Conservation (phyloP, 1,284 basidiomycete species). For the Leccinum pachyderme region DNA sequence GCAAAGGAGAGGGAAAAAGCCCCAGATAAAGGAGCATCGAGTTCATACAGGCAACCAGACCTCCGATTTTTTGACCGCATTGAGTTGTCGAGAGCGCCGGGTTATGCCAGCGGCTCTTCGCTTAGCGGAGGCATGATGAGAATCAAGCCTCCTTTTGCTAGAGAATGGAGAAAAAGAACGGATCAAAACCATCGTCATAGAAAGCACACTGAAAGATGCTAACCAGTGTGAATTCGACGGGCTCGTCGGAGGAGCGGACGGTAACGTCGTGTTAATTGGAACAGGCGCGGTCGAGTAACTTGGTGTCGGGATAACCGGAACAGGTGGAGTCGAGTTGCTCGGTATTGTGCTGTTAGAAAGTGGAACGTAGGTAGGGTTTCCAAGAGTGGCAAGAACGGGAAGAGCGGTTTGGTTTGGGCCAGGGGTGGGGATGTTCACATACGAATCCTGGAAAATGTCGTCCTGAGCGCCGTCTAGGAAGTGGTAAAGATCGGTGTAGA, state of each 20-base stretch:
- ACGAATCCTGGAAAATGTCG: conserved; percentile 43
- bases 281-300: neutral
- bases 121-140: conserved; percentile 5
- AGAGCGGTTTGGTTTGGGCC: conserved; percentile 25
- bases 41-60: conserved; percentile 10
- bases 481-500: conserved; percentile 44
- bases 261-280: neutral
- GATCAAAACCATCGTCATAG: neutral
- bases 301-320: neutral
- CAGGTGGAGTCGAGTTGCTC: neutral
- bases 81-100: conserved; percentile 11
- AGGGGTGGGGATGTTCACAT: conserved; percentile 19
- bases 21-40: neutral
- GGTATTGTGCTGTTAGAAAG: neutral
- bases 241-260: conserved; percentile 7
- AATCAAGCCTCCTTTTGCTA: conserved; percentile 5
- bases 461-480: conserved; percentile 47
- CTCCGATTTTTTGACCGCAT: conserved; percentile 4
- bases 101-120: conserved; percentile 4
- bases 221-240: conserved; percentile 13
- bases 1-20: neutral
- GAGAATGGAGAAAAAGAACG: neutral
- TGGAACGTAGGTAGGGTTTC: neutral
- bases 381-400: conserved; percentile 12
- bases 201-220: neutral